Base-by-base conservation (phyloP, 352 stramenopile genomes). In the Globisporangium canariense region DNA sequence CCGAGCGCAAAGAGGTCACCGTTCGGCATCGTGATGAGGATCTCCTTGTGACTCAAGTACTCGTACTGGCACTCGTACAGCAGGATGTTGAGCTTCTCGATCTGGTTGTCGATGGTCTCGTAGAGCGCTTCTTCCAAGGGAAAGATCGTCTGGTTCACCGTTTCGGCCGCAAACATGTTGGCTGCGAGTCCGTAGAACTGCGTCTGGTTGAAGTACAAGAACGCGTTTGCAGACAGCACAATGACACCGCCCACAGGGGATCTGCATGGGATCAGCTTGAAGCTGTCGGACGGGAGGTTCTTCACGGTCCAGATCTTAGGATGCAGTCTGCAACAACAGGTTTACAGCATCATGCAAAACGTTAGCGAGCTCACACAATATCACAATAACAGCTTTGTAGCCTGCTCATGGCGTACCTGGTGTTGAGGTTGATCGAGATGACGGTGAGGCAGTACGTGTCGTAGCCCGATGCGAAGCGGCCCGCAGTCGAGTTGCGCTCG, bases 131-230 rank as follows among this genome's bases (percentile, higher is more conserved):
- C 75, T 43, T 85, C 70, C 9, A 93, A 73, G 5, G 85, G 81
- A 34, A 90, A 93, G 0, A 90, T 77, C 2, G 79, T 64, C 25
- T 86, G 76, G 62, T 90, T 92, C 45, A 94, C 82, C 2, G 84
- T 93, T 55, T 90, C 86, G 14, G 70, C 74, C 0, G 87, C 85
- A 66, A 94, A 93, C 6, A 80, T 60, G 40, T 89, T 96, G 5
- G 80, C 85, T 0, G 81, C 79, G 13, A 91, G 61, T 1, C 87
- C 87, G 54, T 91, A 75, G 65, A 93, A 94, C 72, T 93, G 83
- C 4, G 86, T 96, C 64, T 96, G 87, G 67, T 96, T 96, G 62
- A 91, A 96, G 58, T 96, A 96, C 14, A 96, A 65, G 34, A 96
- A 79, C 8, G 87, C 85, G 45, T 93, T 93, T 8, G 86, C 77